phyloP scores from a whole-genome alignment of 345 rosid genomes.

The Lepidium sativum region DNA sequence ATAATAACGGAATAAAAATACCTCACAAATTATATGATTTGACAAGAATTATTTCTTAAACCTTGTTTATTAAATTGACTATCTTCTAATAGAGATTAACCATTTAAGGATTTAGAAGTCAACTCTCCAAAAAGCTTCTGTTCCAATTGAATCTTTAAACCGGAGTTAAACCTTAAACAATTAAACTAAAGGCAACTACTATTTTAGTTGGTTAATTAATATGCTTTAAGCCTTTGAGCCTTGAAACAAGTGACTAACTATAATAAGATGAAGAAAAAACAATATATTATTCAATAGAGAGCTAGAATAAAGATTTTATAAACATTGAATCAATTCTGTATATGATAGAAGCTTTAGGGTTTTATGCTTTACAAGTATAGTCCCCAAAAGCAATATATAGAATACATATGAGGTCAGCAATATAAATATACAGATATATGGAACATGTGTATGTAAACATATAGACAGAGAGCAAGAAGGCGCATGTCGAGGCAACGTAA shows the following conservation, averaged over 20 bases:
- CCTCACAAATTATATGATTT: neutral
- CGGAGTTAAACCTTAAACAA: neutral
- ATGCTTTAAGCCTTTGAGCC: no score
- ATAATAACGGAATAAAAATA: neutral
- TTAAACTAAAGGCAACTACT: neutral
- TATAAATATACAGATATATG: neutral
- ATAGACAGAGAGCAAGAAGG: constrained; percentile 4
- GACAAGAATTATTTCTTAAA: neutral
- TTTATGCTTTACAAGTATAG: constrained; percentile 1
- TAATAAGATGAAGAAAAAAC: neutral
- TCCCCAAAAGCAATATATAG: neutral
- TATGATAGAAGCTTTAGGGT: constrained; percentile 4
- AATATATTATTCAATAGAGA: neutral
- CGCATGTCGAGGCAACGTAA: constrained; percentile 25
- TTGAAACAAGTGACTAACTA: neutral
- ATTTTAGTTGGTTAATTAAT: neutral
- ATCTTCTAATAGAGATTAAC: neutral
- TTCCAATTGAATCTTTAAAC: no score
- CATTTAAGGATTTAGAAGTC: no score
- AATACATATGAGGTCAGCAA: constrained; percentile 12
- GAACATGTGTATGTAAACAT: neutral
- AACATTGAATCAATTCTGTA: neutral
- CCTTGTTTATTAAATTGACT: neutral
- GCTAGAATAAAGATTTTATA: neutral
- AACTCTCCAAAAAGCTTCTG: no score